These are phyloP conservation scores for Rhododendron mucronatum DNA, from an alignment of 148 eudicot genomes.

Conservation along the genomic window DNA sequence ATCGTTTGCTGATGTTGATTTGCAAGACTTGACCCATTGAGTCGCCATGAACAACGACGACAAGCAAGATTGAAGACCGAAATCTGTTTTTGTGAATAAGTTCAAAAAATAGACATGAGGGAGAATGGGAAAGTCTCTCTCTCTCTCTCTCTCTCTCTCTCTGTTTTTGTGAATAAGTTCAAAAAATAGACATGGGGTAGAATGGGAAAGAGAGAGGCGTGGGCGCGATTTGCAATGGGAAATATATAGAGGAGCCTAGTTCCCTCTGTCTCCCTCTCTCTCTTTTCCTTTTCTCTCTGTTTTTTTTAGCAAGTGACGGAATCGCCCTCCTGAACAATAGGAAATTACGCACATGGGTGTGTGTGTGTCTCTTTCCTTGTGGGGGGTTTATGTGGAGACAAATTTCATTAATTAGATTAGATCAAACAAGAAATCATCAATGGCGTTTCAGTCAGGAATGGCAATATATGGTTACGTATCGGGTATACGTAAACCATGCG, in stretches of 20 bases:
- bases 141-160: not conserved
- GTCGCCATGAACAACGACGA: conserved; percentile 48
- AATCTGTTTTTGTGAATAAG: not conserved
- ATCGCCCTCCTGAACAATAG: not conserved
- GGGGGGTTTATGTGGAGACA: not conserved
- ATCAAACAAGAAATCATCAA: not conserved
- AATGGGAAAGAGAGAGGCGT: not conserved
- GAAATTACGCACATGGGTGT: not conserved
- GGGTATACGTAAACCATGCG: not conserved
- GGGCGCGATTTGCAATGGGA: conserved; percentile 3
- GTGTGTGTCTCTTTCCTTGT: not conserved
- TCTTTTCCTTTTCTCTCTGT: too few species aligned
- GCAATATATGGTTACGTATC: not conserved
- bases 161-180: not conserved
- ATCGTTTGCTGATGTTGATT: conserved; percentile 69
- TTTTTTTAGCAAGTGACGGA: not conserved
- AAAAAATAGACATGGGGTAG: conserved; percentile 13
- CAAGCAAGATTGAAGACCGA: not conserved
- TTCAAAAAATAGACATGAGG: conserved; percentile 7
- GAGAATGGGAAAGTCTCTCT: not conserved
- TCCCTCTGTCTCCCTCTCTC: too few species aligned
- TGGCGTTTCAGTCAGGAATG: not conserved
- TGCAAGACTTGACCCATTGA: conserved; percentile 89
- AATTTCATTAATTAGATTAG: not conserved
- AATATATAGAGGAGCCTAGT: not conserved